phyloP scores from a whole-genome alignment of 129 eudicot genomes.

The Centrapalus pauciflorus region DNA sequence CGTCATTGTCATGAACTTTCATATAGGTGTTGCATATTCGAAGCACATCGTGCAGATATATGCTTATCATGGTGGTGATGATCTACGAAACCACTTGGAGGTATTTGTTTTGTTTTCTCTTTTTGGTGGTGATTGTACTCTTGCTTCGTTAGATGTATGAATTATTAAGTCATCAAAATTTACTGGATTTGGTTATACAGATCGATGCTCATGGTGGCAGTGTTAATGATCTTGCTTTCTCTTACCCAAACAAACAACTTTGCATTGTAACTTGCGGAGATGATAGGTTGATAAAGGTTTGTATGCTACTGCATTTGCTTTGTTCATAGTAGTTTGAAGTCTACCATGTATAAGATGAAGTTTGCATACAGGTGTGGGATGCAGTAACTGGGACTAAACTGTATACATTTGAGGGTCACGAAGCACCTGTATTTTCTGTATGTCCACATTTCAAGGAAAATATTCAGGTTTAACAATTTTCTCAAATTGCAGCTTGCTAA shows the following conservation, averaged over 20 bases:
- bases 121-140: neutral
- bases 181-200: slow-evolving; percentile 36
- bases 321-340: neutral
- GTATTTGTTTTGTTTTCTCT: slow-evolving; percentile 22
- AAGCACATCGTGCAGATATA: slow-evolving; percentile 74
- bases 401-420: slow-evolving; percentile 76
- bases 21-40: slow-evolving; percentile 82
- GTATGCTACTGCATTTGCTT: slow-evolving; percentile 4
- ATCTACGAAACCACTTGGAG: slow-evolving; percentile 75
- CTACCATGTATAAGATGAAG: neutral
- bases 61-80: slow-evolving; percentile 60
- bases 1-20: neutral
- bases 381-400: slow-evolving; percentile 65
- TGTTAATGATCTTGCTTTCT: slow-evolving; percentile 87
- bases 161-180: neutral
- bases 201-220: slow-evolving; percentile 93
- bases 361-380: slow-evolving; percentile 66
- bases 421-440: slow-evolving; percentile 80
- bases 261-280: slow-evolving; percentile 86
- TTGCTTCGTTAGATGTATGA: neutral
- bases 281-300: slow-evolving; percentile 80
- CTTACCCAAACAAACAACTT: slow-evolving; percentile 69
- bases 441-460: slow-evolving; percentile 84
- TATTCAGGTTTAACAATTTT: slow-evolving; percentile 50
- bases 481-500: neutral